phyloP scores from a whole-genome alignment of 2,329 filamentous ascomycete genomes.

The Coniochaeta hoffmannii region DNA sequence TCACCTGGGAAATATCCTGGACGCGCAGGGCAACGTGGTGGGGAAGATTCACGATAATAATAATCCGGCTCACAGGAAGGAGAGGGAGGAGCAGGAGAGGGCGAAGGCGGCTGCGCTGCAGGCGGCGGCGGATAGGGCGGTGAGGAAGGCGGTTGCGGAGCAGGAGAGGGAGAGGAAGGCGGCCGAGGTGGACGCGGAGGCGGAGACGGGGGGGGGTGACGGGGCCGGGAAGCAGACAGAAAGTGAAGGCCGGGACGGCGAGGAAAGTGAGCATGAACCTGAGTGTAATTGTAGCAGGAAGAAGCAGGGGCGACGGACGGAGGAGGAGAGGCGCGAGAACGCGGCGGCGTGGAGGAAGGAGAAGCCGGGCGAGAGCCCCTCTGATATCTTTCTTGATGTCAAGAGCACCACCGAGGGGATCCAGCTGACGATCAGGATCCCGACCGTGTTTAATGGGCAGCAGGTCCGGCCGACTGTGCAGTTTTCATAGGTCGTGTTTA shows the following conservation, averaged over 20 bases:
- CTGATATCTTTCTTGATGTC: slow-evolving; percentile 49
- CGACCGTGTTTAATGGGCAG: slow-evolving; percentile 41
- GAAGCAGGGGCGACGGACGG: slow-evolving; percentile 9
- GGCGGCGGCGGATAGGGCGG: slow-evolving; percentile 16
- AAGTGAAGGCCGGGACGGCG: neutral
- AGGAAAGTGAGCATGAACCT: neutral
- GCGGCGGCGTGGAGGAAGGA: slow-evolving; percentile 28
- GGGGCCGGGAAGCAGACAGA: neutral
- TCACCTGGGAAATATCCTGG: slow-evolving; percentile 36
- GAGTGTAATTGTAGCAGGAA: neutral
- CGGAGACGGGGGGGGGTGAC: neutral
- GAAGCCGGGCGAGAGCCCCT: slow-evolving; percentile 32
- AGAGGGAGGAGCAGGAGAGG: slow-evolving; percentile 16
- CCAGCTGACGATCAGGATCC: slow-evolving; percentile 50
- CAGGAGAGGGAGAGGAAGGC: neutral
- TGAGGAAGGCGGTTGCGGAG: neutral
- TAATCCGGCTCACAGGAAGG: slow-evolving; percentile 32
- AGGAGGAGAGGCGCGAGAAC: slow-evolving; percentile 24
- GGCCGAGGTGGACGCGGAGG: neutral
- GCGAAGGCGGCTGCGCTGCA: slow-evolving; percentile 20
- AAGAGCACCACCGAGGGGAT: slow-evolving; percentile 51
- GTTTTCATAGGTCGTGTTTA: slow-evolving; percentile 16
- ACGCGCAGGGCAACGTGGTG: slow-evolving; percentile 35
- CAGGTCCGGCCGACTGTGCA: slow-evolving; percentile 21
- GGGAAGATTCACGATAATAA: slow-evolving; percentile 40